Percentiles rank a stretch among this genome's conserved stretches.
Conservation (phyloP, 202 grass and related monocot genomes). For the Setaria italica region DNA sequence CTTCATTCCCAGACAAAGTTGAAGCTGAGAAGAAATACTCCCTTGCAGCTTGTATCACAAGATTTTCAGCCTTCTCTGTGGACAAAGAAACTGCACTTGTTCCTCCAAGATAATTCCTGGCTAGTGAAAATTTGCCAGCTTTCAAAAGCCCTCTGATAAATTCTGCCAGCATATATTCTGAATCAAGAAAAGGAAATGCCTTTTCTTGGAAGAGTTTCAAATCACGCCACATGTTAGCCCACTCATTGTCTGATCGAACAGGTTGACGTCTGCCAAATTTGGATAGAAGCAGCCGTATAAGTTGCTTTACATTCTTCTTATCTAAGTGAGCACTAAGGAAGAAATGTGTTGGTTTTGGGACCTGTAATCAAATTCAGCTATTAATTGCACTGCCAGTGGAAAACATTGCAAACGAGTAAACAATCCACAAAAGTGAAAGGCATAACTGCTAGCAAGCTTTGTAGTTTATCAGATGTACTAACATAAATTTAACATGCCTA, state of each 20-base stretch:
- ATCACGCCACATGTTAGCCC: slow-evolving; percentile 92
- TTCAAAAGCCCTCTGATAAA: slow-evolving; percentile 95
- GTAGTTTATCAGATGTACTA: background rate
- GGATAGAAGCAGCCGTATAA: slow-evolving; percentile 86
- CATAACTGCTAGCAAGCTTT: slow-evolving; percentile 15
- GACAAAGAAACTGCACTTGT: slow-evolving; percentile 82
- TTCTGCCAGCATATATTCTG: slow-evolving; percentile 90
- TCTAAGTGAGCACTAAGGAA: slow-evolving; percentile 75
- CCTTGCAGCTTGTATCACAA: slow-evolving; percentile 88
- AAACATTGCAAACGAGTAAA: slow-evolving; percentile 43
- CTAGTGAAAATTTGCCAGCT: slow-evolving; percentile 95
- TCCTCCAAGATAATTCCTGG: slow-evolving; percentile 97
- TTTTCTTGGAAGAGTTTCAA: slow-evolving; percentile 93
- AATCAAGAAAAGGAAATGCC: slow-evolving; percentile 96
- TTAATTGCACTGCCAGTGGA: slow-evolving; percentile 9
- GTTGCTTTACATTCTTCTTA: slow-evolving; percentile 91
- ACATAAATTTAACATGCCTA: background rate
- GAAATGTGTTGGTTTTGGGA: slow-evolving; percentile 82
- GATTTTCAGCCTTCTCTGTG: slow-evolving; percentile 77
- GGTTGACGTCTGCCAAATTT: slow-evolving; percentile 95
- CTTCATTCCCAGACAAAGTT: slow-evolving; percentile 87
- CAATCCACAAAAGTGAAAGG: slow-evolving; percentile 26
- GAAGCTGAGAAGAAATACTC: slow-evolving; percentile 99
- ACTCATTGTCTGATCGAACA: slow-evolving; percentile 86
- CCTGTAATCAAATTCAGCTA: slow-evolving; percentile 58